Base-by-base conservation (phyloP, 2,329 filamentous ascomycete species). In the Cordyceps cateniannulata region DNA sequence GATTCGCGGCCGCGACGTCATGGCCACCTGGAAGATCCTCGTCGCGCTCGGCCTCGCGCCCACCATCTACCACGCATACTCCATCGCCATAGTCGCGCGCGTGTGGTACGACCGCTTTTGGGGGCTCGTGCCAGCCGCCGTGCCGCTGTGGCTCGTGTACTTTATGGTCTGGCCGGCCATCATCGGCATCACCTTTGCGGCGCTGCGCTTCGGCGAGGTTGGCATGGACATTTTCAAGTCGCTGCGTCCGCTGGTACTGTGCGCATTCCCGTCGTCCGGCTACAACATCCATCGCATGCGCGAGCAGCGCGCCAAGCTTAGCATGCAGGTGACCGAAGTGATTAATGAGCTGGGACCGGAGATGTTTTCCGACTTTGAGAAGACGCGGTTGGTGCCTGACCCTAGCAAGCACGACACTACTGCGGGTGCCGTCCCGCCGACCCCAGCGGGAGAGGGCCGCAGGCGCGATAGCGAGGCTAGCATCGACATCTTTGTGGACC, bases 181-280 rank as follows among this genome's bases (percentile, higher is more conserved):
- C 79, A 89, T 93, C 6, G 83, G 86, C 25, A 89, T 97, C 67
- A 97, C 93, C 0, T 97, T 96, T 73, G 93, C 92, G 5, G 91
- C 95, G 7, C 85, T 99, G 57, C 88, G 95, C 12, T 96, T 98
- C 66, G 95, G 95, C 51, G 95, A 99, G 76, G 88, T 96, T n/a
- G 95, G 93, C 57, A 97, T 99, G 92, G 95, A 99, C 71, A 97
- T 99, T 60, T 79, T 95, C 77, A 99, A 98, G 76, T 98, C 93
- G 0, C 82, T 99, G 18, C 85, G 91, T 10, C 95, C 95, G 6
- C 83, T 99, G 10, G 79, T 96, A 50, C 81, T 97, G 38, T 95
- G 90, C 65, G 82, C 98, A 69, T 89, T 89, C 68, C 95, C 95
- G 1, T 86, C 86, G 5, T 93, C 90, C 1, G 88, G 86, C 72